A percentile compares a stretch with the other conserved stretches of the same genome.
phyloP scores from a whole-genome alignment of 2,329 filamentous ascomycete genomes.

The Microascus cirrosus region DNA sequence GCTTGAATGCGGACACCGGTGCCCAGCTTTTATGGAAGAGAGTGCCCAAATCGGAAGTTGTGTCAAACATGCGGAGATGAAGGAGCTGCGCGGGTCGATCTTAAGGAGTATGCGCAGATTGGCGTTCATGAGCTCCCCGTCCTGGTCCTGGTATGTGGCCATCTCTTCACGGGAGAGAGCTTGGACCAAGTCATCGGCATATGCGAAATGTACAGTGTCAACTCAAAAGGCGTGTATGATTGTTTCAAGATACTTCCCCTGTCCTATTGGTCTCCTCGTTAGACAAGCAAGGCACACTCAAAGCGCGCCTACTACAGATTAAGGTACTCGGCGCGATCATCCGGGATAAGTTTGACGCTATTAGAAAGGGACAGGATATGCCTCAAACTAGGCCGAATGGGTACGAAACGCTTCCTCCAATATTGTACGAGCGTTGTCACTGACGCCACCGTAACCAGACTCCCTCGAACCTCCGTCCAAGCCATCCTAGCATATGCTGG shows the following conservation, averaged over 20 bases:
- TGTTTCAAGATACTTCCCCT: constrained; percentile 28
- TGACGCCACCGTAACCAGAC: neutral
- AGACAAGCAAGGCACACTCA: constrained; percentile 5
- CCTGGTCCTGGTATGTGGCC: constrained; percentile 49
- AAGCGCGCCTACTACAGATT: neutral
- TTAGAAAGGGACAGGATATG: neutral
- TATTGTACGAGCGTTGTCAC: neutral
- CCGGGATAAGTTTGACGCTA: neutral
- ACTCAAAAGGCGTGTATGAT: constrained; percentile 15
- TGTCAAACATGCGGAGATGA: constrained; percentile 44
- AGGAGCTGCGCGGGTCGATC: constrained; percentile 37
- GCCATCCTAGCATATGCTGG: neutral
- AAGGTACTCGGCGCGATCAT: neutral
- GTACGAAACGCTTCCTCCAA: neutral
- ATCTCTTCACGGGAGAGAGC: constrained; percentile 46
- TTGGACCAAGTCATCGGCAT: constrained; percentile 51
- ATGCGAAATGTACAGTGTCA: constrained; percentile 30
- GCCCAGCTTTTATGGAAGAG: constrained; percentile 51
- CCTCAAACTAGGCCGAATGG: neutral
- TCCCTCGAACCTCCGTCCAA: neutral
- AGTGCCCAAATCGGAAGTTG: constrained; percentile 36
- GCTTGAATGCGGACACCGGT: constrained; percentile 49
- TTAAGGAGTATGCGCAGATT: constrained; percentile 40
- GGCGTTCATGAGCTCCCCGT: constrained; percentile 46
- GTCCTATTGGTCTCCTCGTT: constrained; percentile 21